These are phyloP conservation scores for Phaeosphaeria sp. DNA, from an alignment of 2,329 filamentous ascomycete species.

Conservation along the genomic window DNA sequence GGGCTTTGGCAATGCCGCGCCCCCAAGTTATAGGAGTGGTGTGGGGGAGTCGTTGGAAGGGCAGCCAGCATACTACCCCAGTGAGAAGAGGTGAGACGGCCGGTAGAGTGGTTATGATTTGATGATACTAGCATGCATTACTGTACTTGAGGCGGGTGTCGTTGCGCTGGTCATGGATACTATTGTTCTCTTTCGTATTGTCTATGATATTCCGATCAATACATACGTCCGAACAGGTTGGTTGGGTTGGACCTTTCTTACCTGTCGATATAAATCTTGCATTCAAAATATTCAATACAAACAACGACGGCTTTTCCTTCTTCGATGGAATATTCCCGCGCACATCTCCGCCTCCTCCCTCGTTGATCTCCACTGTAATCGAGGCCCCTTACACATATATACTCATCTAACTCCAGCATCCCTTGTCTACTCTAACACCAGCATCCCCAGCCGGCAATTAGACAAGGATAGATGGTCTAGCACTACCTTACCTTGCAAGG, in stretches of 20 bases:
- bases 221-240: no score
- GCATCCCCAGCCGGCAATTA: no score
- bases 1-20: constrained; percentile 45
- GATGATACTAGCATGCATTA: background rate
- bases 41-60: constrained; percentile 47
- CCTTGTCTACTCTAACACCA: background rate
- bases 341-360: background rate
- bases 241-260: no score
- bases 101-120: background rate
- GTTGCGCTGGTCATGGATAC: background rate
- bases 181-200: background rate
- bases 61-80: constrained; percentile 42
- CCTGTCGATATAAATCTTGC: no score
- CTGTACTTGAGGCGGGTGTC: background rate
- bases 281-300: no score
- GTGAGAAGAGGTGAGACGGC: constrained; percentile 38
- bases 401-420: background rate
- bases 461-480: no score
- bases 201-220: background rate
- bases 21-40: constrained; percentile 43
- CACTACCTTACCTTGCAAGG: no score
- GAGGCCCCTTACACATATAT: background rate
- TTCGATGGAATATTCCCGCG: no score
- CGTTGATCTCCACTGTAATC: background rate
- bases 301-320: no score